Conservation (phyloP, 441 rosid species). For the Gossypium aridum region DNA sequence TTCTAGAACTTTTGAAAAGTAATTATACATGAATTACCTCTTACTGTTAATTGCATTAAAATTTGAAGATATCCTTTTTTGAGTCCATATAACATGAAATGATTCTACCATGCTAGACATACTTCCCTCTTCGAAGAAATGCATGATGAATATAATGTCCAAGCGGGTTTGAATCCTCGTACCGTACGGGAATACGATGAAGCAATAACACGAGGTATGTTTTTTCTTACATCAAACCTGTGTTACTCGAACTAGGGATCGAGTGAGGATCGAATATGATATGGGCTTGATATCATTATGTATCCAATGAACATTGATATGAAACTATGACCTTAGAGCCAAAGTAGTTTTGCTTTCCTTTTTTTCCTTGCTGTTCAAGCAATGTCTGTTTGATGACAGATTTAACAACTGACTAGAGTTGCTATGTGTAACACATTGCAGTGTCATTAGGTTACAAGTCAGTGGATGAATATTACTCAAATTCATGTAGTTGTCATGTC, state of each 20-base stretch:
- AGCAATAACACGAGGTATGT: constrained; percentile 65
- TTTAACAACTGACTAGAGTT: constrained; percentile 5
- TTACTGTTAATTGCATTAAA: constrained; percentile 1
- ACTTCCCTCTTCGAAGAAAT: constrained; percentile 75
- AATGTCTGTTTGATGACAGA: not conserved
- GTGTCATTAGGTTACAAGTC: constrained; percentile 88
- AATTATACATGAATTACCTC: constrained; percentile 8
- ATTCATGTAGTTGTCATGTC: constrained; percentile 67
- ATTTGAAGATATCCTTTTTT: not conserved
- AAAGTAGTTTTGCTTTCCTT: not conserved
- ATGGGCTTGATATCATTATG: not conserved
- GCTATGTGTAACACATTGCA: constrained; percentile 23
- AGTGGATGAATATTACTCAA: constrained; percentile 76
- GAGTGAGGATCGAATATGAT: not conserved
- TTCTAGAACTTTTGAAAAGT: constrained; percentile 56
- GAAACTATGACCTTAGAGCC: not conserved
- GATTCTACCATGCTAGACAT: constrained; percentile 41
- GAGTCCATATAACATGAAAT: constrained; percentile 9
- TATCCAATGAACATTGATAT: too few species aligned
- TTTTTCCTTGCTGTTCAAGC: not conserved
- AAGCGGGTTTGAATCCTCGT: constrained; percentile 54
- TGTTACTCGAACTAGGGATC: not conserved
- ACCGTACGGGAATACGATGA: constrained; percentile 77
- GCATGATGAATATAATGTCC: constrained; percentile 65
- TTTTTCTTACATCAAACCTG: not conserved